Percentiles rank a stretch among this genome's conserved stretches.
phyloP scores from a whole-genome alignment of 768 basidiomycete species.

The Steccherinum ochraceum region DNA sequence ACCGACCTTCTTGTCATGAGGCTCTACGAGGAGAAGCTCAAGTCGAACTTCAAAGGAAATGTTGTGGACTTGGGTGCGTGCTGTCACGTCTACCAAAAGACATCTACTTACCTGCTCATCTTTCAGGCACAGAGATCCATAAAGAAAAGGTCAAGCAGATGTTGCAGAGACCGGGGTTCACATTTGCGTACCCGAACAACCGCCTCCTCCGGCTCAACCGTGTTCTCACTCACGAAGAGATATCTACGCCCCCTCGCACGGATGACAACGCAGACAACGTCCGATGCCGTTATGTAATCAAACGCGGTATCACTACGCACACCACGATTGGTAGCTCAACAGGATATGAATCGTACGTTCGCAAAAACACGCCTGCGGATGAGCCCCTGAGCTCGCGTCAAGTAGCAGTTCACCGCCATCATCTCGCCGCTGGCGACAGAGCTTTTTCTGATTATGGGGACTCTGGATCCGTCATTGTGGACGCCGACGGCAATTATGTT shows the following conservation, averaged over 20 bases:
- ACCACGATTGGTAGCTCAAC: constrained; percentile 17
- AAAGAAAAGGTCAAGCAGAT: constrained; percentile 13
- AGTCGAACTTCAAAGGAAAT: constrained; percentile 27
- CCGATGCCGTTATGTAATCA: constrained; percentile 20
- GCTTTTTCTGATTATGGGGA: constrained; percentile 11
- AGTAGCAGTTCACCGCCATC: too few relatives aligned
- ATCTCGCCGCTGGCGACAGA: too few relatives aligned
- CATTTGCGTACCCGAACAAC: constrained; percentile 20
- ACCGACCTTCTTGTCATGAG: constrained; percentile 33
- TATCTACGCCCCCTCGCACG: constrained; percentile 13
- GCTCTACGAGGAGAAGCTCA: constrained; percentile 32
- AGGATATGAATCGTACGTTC: constrained; percentile 14
- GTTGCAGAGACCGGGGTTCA: constrained; percentile 11
- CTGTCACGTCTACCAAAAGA: constrained; percentile 18
- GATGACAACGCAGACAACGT: constrained; percentile 18
- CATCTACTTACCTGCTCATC: too few relatives aligned
- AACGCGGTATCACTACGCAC: constrained; percentile 15
- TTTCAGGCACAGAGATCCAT: constrained; percentile 15
- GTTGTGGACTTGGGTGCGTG: constrained; percentile 31
- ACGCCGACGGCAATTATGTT: constrained; percentile 16
- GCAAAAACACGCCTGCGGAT: constrained; percentile 18
- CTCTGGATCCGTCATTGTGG: constrained; percentile 18
- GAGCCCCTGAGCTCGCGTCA: too few relatives aligned
- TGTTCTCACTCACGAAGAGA: constrained; percentile 19
- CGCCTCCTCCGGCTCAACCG: constrained; percentile 14